phyloP scores from a whole-genome alignment of 352 stramenopile species.

The Thalassiosira livingstoniorum region DNA sequence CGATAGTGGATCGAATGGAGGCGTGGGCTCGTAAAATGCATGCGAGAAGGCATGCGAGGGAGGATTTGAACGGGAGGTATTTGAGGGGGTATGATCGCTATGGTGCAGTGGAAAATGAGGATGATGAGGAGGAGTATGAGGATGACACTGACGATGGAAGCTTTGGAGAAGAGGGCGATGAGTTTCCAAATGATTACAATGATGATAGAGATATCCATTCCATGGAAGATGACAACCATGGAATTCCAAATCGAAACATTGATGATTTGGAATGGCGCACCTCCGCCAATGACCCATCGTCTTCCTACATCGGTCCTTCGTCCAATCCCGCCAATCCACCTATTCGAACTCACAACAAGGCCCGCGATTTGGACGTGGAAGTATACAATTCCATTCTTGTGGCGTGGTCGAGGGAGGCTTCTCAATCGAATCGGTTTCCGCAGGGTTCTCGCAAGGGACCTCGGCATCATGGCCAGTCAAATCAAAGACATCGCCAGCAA shows the following conservation, averaged over 20 bases:
- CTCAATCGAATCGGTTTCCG: too few relatives aligned
- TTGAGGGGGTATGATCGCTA: constrained; percentile 24
- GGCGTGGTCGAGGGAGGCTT: background rate
- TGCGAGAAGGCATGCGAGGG: background rate
- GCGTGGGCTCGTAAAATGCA: constrained; percentile 49
- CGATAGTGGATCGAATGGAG: constrained; percentile 58
- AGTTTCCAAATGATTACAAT: background rate
- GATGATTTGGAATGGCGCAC: background rate
- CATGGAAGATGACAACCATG: too few relatives aligned
- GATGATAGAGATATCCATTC: too few relatives aligned
- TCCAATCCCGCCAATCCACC: background rate
- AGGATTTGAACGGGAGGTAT: constrained; percentile 6
- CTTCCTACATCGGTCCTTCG: background rate
- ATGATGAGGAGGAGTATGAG: constrained; percentile 21
- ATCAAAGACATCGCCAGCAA: too few relatives aligned
- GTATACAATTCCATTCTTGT: constrained; percentile 65
- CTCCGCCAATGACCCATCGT: background rate
- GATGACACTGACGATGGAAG: constrained; percentile 2
- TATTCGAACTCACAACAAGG: constrained; percentile 58
- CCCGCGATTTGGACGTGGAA: constrained; percentile 59
- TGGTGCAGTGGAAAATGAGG: constrained; percentile 14
- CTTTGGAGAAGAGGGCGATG: background rate
- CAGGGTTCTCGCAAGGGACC: too few relatives aligned
- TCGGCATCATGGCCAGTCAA: too few relatives aligned
- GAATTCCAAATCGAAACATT: too few relatives aligned